These are phyloP conservation scores for Cercophora samala DNA, from an alignment of 495 filamentous ascomycete species.

Conservation along the genomic window DNA sequence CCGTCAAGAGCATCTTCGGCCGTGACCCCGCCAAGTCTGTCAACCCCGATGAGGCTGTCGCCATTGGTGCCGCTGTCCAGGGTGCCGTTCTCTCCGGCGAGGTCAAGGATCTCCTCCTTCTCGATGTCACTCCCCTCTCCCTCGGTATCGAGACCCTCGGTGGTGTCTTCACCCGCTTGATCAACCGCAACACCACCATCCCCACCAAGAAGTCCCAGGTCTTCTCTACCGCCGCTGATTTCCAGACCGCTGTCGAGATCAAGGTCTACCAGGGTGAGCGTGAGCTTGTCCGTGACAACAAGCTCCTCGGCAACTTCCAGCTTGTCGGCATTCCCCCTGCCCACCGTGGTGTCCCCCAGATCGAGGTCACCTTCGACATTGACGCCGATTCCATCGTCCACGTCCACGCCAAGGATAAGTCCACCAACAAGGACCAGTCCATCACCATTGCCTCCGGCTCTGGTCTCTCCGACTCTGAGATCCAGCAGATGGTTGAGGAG, in stretches of 20 bases:
- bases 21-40: constrained; percentile 98
- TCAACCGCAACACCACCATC: constrained; percentile 99
- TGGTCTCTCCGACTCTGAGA: constrained; percentile 92
- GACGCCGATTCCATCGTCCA: constrained; percentile 99
- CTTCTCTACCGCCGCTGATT: constrained; percentile 97
- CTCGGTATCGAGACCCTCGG: constrained; percentile 99
- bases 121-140: constrained; percentile 96
- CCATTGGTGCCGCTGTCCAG: constrained; percentile 97
- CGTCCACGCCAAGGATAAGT: constrained; percentile 98
- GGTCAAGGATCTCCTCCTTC: constrained; percentile 91
- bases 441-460: constrained; percentile 99
- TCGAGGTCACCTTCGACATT: constrained; percentile 99
- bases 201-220: constrained; percentile 99
- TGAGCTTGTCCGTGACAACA: constrained; percentile 99
- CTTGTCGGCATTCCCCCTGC: constrained; percentile 96
- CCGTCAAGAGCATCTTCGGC: constrained; percentile 95
- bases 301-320: constrained; percentile 99
- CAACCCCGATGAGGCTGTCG: constrained; percentile 98
- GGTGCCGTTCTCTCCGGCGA: constrained; percentile 96
- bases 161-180: constrained; percentile 98
- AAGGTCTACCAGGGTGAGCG: constrained; percentile 99
- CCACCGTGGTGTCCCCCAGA: constrained; percentile 94
- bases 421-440: constrained; percentile 98
- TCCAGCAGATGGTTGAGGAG: constrained; percentile 93
- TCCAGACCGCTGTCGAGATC: constrained; percentile 99